Base-by-base conservation (phyloP, 192 early-diverging fungal species). In the Rhizoclosmatium globosum region DNA sequence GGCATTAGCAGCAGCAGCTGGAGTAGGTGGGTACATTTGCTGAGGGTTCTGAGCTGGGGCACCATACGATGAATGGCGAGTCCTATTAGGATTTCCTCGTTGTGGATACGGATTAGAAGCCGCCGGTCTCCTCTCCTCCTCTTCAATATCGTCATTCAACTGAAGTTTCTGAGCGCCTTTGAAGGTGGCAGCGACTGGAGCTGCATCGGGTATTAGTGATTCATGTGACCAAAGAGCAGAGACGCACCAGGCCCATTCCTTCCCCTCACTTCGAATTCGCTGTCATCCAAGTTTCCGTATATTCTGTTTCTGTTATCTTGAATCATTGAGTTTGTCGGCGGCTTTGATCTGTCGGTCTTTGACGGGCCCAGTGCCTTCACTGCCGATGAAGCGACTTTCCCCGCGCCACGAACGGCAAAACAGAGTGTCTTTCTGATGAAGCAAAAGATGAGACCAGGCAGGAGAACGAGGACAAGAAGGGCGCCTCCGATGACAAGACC, bases 401-500 rank as follows among this genome's bases (percentile, higher is more conserved):
- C 17, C 1, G 58, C 7, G 11, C 11, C 23, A n/a, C 64, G 13
- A 1, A 59, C 45, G 0, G 47, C 62, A 23, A 53, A 76, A 41
- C 74, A 76, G 38, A 59, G 6, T 45, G 46, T 38, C 17, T 41
- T n/a, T 47, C 53, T 64, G 21, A 76, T 47, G 43, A 39, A 9
- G 46, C 74, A 76, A 23, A n/a, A 76, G 23, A 76, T 59, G 42
- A 76, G 7, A 1, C 44, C 43, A n/a, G 74, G 62, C 19, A 76
- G 38, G 15, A 43, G 6, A 3, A 76, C 39, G 11, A 64, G 47
- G 64, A 76, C 9, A 62, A 76, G 74, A 17, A 76, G 23, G 9
- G 39, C 74, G 2, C 74, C 74, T 13, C 62, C 74, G 23, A 66
- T 47, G 13, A 76, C 38, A 21, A 76, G 60, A 41, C 74, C 74